Evolutionary conservation across 2,329 filamentous ascomycete genomes (phyloP).

Genomic region (Alternaria infectoria): DNA sequence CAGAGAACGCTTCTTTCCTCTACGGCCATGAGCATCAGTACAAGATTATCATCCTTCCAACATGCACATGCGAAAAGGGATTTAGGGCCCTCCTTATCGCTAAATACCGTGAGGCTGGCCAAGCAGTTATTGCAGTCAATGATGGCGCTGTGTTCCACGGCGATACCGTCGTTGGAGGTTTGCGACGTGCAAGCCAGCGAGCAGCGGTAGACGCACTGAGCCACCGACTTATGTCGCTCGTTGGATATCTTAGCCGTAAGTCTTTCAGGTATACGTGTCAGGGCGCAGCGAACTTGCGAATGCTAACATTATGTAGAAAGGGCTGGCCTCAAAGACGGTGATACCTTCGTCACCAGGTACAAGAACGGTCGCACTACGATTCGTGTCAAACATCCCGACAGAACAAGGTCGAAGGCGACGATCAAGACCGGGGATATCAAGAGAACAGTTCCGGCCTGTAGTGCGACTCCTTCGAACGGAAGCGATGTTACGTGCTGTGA

Average conservation of each 20-base stretch:
- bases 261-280: fast-evolving
- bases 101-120: neutral
- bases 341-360: neutral
- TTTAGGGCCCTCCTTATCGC: neutral
- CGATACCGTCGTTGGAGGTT: neutral
- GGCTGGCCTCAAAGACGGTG: neutral
- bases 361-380: neutral
- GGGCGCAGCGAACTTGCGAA: neutral
- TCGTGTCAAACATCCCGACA: neutral
- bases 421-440: neutral
- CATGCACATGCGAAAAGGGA: neutral
- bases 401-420: neutral
- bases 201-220: neutral
- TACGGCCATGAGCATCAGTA: neutral
- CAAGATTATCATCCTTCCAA: neutral
- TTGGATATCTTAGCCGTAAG: neutral
- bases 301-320: neutral
- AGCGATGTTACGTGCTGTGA: neutral
- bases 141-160: neutral
- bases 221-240: neutral
- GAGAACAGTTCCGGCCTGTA: neutral
- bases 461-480: neutral
- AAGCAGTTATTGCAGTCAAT: neutral
- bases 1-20: neutral
- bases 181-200: neutral